These are phyloP conservation scores for Globisporangium cylindrosporum DNA, from an alignment of 352 stramenopile genomes.

Conservation along the genomic window DNA sequence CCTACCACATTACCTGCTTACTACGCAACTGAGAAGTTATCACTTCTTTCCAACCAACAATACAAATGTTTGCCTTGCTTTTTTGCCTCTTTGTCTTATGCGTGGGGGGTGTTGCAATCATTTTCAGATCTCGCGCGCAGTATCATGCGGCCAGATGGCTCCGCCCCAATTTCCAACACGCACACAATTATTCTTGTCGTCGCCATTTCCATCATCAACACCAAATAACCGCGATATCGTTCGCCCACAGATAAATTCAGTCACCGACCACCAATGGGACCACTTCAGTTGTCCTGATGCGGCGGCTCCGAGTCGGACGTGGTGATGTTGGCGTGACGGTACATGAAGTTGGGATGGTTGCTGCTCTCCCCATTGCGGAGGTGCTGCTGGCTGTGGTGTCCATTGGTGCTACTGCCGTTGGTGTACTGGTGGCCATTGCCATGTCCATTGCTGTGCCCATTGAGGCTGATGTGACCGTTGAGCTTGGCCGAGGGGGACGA, in stretches of 20 bases:
- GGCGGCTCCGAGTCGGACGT: neutral
- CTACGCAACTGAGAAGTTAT: neutral
- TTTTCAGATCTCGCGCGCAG: neutral
- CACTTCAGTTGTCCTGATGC: neutral
- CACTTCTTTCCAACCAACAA: neutral
- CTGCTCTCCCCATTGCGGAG: constrained; percentile 34
- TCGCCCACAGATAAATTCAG: neutral
- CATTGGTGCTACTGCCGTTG: constrained; percentile 1
- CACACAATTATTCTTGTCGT: neutral
- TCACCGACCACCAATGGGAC: neutral
- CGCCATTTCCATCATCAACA: neutral
- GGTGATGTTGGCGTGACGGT: constrained; percentile 28
- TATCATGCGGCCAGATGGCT: neutral
- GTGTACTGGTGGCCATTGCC: neutral
- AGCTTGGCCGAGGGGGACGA: constrained; percentile 15
- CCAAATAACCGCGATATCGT: neutral
- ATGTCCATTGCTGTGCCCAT: neutral
- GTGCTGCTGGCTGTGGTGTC: constrained; percentile 18
- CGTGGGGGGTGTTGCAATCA: neutral
- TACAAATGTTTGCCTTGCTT: neutral
- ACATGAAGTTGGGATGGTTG: constrained; percentile 49
- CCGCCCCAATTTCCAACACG: neutral
- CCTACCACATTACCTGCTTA: neutral
- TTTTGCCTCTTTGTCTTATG: neutral
- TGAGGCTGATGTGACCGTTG: constrained; percentile 3